phyloP scores from a whole-genome alignment of 257 asterid species.

The Solanum appendiculatum region DNA sequence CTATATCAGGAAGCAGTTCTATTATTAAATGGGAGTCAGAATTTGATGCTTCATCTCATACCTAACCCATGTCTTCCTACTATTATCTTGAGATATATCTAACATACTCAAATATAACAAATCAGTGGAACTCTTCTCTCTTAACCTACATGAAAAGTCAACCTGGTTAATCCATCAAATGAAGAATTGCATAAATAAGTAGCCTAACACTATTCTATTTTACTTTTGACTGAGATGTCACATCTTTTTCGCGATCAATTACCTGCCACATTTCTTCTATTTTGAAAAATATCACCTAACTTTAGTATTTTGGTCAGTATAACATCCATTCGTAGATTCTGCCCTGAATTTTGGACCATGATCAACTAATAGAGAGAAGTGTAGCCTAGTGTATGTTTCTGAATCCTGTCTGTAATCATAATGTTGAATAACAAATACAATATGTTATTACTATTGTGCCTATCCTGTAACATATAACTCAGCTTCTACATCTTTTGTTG shows the following conservation, averaged over 20 bases:
- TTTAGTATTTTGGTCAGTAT: not conserved
- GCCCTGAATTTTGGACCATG: not conserved
- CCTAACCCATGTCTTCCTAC: not conserved
- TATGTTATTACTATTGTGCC: not conserved
- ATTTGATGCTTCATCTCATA: not conserved
- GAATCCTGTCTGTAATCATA: not conserved
- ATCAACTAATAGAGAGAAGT: not conserved
- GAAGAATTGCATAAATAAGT: not conserved
- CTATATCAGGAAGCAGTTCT: not conserved
- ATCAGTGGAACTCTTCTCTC: not conserved
- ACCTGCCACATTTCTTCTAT: not conserved
- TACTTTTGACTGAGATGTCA: not conserved
- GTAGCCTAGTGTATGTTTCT: not conserved
- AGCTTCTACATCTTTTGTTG: not conserved
- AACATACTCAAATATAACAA: not conserved
- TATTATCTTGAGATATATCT: not conserved
- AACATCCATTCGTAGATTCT: not conserved
- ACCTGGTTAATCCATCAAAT: not conserved
- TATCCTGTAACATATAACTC: not conserved
- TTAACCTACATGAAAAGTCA: not conserved
- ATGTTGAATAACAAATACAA: not conserved
- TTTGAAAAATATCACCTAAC: not conserved
- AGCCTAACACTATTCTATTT: not conserved
- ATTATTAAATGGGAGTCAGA: not conserved
- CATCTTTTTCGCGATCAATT: not conserved